Base-by-base conservation (phyloP, 257 asterid genomes). In the Lantana camara region DNA sequence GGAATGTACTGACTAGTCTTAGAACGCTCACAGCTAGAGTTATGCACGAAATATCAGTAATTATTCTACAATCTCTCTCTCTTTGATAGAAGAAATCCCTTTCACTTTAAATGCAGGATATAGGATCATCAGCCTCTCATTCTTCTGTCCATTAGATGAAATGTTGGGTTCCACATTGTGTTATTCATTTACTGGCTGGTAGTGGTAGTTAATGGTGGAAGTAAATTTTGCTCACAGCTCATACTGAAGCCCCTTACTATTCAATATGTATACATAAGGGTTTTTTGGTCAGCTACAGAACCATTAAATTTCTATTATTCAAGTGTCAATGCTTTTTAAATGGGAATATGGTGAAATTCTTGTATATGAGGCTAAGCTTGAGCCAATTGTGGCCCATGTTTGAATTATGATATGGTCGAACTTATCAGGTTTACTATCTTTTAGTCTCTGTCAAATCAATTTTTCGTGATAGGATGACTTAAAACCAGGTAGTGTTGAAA, bases 331-430 rank as follows among this genome's bases (percentile, higher is more conserved):
- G 8, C n/a, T n/a, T 47, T 6, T 30, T 44, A 21, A 44, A n/a
- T 6, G 48, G 22, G 32, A 23, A 34, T 21, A 24, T 40, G 14
- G 40, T 48, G 29, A 37, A 32, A 16, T 46, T 45, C 58, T 46
- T 24, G 11, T 23, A 53, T 51, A 37, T 19, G 54, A 23, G 42
- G 58, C 16, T 5, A 27, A 22, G n/a, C 9, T 1, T 60, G 35
- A 24, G 30, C 21, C 17, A 14, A 1, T 4, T 44, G 50, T 14
- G 8, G 6, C 10, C 13, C 14, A 57, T 19, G 16, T 57, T 47
- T 63, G 35, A 34, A 61, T 29, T 61, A 45, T 56, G 40, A 64
- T 51, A 50, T 10, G 9, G n/a, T 23, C 23, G 48, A 54, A 54
- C 56, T 54, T 24, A 13, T 4, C 29, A 21, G 5, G 32, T 38